Conservation (phyloP, 1,284 basidiomycete species). For the Coniferiporia sulphurascens region DNA sequence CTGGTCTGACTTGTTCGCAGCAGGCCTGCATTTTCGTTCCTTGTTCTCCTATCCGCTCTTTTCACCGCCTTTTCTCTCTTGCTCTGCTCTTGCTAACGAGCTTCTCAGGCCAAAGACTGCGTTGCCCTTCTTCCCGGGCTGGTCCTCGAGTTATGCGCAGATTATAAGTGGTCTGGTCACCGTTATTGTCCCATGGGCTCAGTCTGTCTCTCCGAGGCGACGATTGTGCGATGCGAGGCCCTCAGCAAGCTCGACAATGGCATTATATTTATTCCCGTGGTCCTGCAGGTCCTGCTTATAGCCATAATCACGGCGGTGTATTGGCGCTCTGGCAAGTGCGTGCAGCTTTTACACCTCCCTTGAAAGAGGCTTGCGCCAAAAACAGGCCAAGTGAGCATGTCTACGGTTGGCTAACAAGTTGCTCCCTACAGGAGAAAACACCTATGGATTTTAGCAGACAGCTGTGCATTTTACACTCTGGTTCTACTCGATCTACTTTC, state of each 20-base stretch:
- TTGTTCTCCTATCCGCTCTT: neutral
- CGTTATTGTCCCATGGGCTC: conserved; percentile 33
- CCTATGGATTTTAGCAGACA: conserved; percentile 56
- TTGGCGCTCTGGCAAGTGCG: conserved; percentile 51
- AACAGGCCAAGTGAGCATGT: neutral
- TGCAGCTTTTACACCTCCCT: conserved; percentile 18
- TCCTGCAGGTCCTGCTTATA: conserved; percentile 55
- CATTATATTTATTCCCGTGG: conserved; percentile 56
- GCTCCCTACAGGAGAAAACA: conserved; percentile 37
- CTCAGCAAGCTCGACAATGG: conserved; percentile 44
- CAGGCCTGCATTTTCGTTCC: conserved; percentile 16
- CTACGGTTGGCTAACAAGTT: neutral
- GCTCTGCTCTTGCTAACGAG: neutral
- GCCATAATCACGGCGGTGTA: conserved; percentile 47
- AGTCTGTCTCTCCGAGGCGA: conserved; percentile 62
- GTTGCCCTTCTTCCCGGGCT: neutral
- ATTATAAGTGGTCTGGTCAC: neutral
- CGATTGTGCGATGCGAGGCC: conserved; percentile 64
- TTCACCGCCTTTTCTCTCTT: conserved; percentile 5
- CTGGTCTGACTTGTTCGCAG: conserved; percentile 19
- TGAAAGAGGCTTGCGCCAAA: neutral
- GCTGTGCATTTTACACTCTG: conserved; percentile 54
- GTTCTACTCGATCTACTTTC: conserved; percentile 56
- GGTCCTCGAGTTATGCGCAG: conserved; percentile 4
- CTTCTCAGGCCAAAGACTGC: neutral